Percentiles rank a stretch among this genome's conserved stretches.
Evolutionary conservation across 345 rosid species (phyloP).

Genomic region (Linum tenue): DNA sequence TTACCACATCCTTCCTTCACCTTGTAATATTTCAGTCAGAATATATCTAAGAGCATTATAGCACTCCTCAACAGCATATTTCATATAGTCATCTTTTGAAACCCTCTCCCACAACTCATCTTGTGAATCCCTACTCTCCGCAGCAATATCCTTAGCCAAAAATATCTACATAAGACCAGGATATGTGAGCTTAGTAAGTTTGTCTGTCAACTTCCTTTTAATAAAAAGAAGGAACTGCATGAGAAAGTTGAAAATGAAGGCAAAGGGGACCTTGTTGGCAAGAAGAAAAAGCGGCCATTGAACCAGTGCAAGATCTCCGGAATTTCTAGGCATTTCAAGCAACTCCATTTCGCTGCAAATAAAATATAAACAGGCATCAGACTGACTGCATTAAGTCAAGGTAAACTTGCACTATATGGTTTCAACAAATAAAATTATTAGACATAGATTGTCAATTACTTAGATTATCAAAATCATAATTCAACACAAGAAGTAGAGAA

Average conservation of each 20-base stretch:
- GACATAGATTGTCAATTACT: not conserved
- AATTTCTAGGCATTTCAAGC: conserved; percentile 91
- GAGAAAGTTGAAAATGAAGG: not conserved
- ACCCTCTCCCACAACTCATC: conserved; percentile 88
- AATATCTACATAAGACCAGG: conserved; percentile 42
- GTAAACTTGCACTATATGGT: not conserved
- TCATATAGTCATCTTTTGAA: conserved; percentile 80
- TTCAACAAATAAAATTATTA: not conserved
- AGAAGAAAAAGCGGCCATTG: conserved; percentile 99
- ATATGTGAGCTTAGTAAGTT: not conserved
- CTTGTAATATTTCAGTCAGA: conserved; percentile 64
- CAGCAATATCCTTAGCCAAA: conserved; percentile 84
- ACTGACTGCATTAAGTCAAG: conserved; percentile 1
- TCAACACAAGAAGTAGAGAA: not conserved
- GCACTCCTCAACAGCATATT: conserved; percentile 90
- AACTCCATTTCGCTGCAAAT: conserved; percentile 73
- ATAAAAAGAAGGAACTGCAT: not conserved
- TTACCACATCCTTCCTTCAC: conserved; percentile 90
- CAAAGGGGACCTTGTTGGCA: conserved; percentile 73
- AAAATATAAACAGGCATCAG: conserved; percentile 8
- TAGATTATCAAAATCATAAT: not conserved
- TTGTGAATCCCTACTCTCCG: conserved; percentile 56
- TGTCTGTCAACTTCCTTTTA: not conserved
- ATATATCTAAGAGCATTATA: conserved; percentile 51
- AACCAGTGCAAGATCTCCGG: conserved; percentile 66